Evolutionary conservation across 257 asterid species (phyloP).

Genomic region (Nicotiana tabacum): DNA sequence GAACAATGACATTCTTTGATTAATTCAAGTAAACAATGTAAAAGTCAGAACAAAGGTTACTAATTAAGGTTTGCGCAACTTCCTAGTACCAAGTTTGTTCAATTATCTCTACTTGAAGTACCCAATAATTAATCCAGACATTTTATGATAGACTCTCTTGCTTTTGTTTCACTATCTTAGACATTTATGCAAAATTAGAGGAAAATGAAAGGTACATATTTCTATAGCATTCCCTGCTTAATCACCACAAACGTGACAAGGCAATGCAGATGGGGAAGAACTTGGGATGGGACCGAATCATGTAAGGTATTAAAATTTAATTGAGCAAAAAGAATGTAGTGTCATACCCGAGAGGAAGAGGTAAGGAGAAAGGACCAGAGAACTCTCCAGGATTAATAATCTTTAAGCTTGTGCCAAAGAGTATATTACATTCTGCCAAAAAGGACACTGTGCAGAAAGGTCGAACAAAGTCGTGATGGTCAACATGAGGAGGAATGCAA

Average conservation of each 20-base stretch:
- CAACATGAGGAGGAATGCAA: constrained; percentile 93
- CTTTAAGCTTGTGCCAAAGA: constrained; percentile 61
- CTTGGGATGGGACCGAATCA: background rate
- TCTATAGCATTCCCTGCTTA: background rate
- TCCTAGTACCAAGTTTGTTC: background rate
- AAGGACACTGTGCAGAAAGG: constrained; percentile 87
- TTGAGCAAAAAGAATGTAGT: background rate
- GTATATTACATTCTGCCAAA: constrained; percentile 67
- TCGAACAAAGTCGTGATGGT: constrained; percentile 75
- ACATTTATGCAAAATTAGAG: background rate
- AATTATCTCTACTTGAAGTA: background rate
- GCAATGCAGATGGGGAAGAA: background rate
- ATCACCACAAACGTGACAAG: background rate
- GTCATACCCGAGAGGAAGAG: constrained; percentile 80
- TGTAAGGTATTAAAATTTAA: background rate
- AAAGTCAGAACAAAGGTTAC: too few relatives aligned
- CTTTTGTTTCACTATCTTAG: background rate
- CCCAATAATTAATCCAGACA: background rate
- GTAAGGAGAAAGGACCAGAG: constrained; percentile 49
- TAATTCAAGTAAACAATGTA: too few relatives aligned
- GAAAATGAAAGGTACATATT: background rate
- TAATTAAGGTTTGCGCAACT: background rate
- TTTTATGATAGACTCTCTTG: background rate
- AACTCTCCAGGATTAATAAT: constrained; percentile 73
- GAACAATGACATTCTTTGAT: too few relatives aligned